Percentiles rank a stretch among this genome's conserved stretches.
phyloP scores from a whole-genome alignment of 768 basidiomycete species.

The Kwoniella bestiolae region DNA sequence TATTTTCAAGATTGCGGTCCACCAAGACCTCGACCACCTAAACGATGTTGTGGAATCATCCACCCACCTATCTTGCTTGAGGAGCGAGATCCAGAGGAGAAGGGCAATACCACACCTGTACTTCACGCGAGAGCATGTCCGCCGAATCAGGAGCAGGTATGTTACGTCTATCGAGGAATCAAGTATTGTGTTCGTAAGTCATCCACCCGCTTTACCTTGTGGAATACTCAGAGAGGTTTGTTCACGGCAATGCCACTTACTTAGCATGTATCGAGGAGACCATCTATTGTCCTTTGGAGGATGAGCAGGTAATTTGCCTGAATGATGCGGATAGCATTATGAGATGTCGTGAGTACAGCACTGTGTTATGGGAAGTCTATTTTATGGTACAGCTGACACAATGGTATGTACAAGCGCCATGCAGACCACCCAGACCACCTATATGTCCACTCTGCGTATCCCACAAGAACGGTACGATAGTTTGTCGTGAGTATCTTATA shows the following conservation, averaged over 20 bases:
- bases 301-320: neutral
- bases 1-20: neutral
- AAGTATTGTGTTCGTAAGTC: neutral
- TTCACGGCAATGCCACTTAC: no score
- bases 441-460: slow-evolving; percentile 6
- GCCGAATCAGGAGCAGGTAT: neutral
- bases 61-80: neutral
- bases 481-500: neutral
- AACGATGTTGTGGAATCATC: neutral
- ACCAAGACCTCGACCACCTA: neutral
- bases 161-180: neutral
- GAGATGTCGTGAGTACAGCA: neutral
- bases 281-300: slow-evolving; percentile 1
- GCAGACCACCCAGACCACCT: slow-evolving; percentile 2
- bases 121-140: neutral
- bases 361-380: no score
- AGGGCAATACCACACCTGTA: neutral
- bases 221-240: no score
- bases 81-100: neutral
- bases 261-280: slow-evolving; percentile 11
- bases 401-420: no score
- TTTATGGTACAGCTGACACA: no score
- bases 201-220: neutral
- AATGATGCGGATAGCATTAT: neutral
- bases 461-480: neutral